A percentile compares a stretch with the other conserved stretches of the same genome.
phyloP scores from a whole-genome alignment of 495 filamentous ascomycete species.

The Cairneyella variabilis region DNA sequence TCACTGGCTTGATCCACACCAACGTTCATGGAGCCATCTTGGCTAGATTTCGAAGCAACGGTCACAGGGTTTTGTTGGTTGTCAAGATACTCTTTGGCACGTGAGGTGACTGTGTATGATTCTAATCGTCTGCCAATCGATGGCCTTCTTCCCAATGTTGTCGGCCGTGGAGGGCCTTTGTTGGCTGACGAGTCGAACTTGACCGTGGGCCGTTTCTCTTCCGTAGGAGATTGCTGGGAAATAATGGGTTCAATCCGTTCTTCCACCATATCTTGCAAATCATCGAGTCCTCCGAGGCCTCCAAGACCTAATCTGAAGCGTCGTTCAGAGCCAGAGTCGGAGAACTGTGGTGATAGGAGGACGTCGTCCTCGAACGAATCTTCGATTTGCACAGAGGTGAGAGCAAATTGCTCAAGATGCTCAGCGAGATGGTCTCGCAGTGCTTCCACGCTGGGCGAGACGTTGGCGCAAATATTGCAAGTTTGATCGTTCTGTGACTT shows the following conservation, averaged over 20 bases:
- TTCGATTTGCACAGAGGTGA: conserved; percentile 5
- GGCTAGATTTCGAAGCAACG: neutral
- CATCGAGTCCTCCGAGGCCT: too few species aligned
- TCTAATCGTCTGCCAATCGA: neutral
- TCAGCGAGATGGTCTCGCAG: conserved; percentile 14
- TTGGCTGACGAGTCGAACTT: neutral
- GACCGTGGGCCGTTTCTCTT: neutral
- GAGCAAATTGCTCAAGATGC: conserved; percentile 24
- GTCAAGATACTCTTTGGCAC: neutral
- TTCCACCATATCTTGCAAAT: neutral
- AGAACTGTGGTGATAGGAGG: neutral
- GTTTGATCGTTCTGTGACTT: neutral
- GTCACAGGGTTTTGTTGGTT: neutral
- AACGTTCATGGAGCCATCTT: neutral
- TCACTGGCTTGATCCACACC: neutral
- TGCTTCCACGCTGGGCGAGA: neutral
- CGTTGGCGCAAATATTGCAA: neutral
- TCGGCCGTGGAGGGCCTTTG: neutral
- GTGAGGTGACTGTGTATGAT: neutral
- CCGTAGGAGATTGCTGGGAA: neutral
- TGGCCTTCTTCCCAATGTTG: neutral
- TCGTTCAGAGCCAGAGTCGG: too few species aligned
- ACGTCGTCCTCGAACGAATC: neutral
- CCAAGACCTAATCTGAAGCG: too few species aligned
- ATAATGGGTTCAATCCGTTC: neutral